Base-by-base conservation (phyloP, 2,329 filamentous ascomycete genomes). In the Paracoccidioides brasiliensis region DNA sequence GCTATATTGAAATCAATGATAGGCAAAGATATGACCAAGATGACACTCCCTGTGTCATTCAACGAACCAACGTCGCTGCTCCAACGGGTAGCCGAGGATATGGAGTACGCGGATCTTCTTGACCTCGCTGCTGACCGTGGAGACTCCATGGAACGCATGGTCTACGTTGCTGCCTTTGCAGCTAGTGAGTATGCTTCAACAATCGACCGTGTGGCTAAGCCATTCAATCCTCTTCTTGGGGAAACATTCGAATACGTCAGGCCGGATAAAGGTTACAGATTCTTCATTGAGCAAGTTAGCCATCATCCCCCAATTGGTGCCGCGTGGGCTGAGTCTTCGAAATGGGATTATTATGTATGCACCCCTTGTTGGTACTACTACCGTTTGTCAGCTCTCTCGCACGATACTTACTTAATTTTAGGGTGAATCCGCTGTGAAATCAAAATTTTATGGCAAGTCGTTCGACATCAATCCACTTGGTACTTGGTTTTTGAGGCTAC, bases 21-120 rank as follows among this genome's bases (percentile, higher is more conserved):
- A 71, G 93, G 93, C 60, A 97, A 98, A 70, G 93, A 98, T 67
- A 97, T 98, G 93, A 97, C 93, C 41, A 97, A 94, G 76, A 98
- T 98, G 91, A 97, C 93, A 0, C 76, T 98, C 22, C 93, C 93
- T 0, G 93, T 98, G 2, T 95, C 93, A 0, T 97, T 98, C 76
- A 98, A 98, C 72, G 93, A 98, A 71, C 93, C 93, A 0, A 98
- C 93, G 0, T 97, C 93, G 5, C 76, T 98, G 10, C 79, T 98
- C 7, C 93, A 97, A 70, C 88, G 93, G 67, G 91, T 94, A 45
- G 89, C 88, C 4, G 93, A 98, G 73, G 93, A 98, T 66, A 91
- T 98, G 88, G 93, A 98, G 71, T 98, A 98, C 67, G 87, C 88
- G 0, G 89, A 97, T 63, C 81, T 98, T 5, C 78, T 98, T 37